These are phyloP conservation scores for Arachis monticola DNA, from an alignment of 331 rosid species.

Conservation along the genomic window DNA sequence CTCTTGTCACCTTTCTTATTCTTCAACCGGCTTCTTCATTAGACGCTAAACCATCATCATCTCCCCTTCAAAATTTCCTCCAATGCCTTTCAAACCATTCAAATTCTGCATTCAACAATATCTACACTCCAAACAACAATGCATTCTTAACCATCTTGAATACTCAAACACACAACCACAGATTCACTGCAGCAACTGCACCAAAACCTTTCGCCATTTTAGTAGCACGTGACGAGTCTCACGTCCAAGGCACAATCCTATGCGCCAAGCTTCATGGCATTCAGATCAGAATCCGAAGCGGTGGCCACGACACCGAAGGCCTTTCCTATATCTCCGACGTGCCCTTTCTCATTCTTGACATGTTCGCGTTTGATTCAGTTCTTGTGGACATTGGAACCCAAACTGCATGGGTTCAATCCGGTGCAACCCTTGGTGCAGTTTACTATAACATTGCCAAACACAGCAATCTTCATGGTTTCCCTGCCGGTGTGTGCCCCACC, in stretches of 20 bases:
- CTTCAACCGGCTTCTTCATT: background rate
- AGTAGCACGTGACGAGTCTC: constrained; percentile 25
- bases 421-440: constrained; percentile 45
- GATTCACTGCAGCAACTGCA: constrained; percentile 30
- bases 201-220: constrained; percentile 46
- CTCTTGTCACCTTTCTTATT: background rate
- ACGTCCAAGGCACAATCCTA: constrained; percentile 35
- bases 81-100: constrained; percentile 37
- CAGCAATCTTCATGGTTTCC: constrained; percentile 34
- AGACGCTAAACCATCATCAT: constrained; percentile 12
- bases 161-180: constrained; percentile 34
- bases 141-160: constrained; percentile 36
- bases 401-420: constrained; percentile 39
- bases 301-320: constrained; percentile 46
- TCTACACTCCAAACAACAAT: constrained; percentile 29
- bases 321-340: constrained; percentile 43
- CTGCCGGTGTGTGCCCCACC: constrained; percentile 38
- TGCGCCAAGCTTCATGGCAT: constrained; percentile 35
- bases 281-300: constrained; percentile 47
- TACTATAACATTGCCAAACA: constrained; percentile 30
- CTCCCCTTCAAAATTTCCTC: constrained; percentile 29
- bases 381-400: constrained; percentile 20
- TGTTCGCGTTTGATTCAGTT: constrained; percentile 34
- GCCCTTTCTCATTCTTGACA: constrained; percentile 45
- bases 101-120: background rate